Base-by-base conservation (phyloP, 1,284 basidiomycete genomes). In the Retiboletus flavoniger region DNA sequence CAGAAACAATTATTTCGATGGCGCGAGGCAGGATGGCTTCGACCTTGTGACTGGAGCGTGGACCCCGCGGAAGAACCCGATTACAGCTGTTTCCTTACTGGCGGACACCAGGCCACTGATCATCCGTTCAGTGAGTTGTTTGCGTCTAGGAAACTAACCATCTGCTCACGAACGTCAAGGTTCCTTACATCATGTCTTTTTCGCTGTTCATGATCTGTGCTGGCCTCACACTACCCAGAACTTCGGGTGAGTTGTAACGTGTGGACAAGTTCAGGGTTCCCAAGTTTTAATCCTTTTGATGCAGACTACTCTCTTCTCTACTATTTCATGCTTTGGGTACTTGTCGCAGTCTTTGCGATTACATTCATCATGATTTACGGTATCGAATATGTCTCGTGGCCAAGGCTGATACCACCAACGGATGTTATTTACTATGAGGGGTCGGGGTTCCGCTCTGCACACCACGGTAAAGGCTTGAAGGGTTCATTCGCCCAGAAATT, bases 1-100 rank as follows among this genome's bases (percentile, higher is more conserved):
- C 61, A 95, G 90, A 78, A 99, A 99, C 78, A 99, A 98, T 71
- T 95, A 94, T 75, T 92, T 98, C 65, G 97, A 99, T 70, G 97
- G 97, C 7, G 82, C 93, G 49, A 78, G 95, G 66, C 64, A 95
- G 84, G 95, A 98, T 72, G 93, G 89, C 2, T 96, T 91, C 68
- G 97, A 99, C 70, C 80, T 99, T 55, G 81, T 99, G 62, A 96
- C 95, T 7, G 97, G 97, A 9, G 80, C 83, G 6, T 99, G 94
- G 92, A 78, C 85, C 31, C 91, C 93, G 17, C 79, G 83, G 62
- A 85, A 84, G 63, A 89, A 85, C 31, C 84, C 86, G 8, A 76
- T 85, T 14, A 76, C 79, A 8, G 74, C 84, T 8, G 72, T 85
- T 56, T 84, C 86, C 53, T 78, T 95, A 50, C 77, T 95, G 48